A percentile compares a stretch with the other conserved stretches of the same genome.
Conservation (phyloP, 495 filamentous ascomycete species). For the Tuber indicum region DNA sequence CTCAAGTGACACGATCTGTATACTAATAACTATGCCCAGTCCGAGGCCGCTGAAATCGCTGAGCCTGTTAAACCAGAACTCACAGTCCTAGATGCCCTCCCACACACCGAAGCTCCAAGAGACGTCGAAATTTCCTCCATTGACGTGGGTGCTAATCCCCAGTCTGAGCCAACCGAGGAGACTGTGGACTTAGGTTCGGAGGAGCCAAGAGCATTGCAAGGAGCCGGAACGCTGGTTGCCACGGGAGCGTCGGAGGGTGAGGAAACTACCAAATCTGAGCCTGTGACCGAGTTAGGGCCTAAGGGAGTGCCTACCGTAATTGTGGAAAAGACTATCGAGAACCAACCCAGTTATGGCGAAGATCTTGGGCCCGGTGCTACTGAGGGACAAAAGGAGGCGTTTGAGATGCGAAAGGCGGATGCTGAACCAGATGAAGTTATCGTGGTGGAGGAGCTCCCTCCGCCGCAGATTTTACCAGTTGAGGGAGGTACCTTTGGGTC, state of each 20-base stretch:
- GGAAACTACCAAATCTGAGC: neutral
- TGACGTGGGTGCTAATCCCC: neutral
- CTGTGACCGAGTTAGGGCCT: neutral
- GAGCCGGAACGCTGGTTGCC: neutral
- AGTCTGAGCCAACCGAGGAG: neutral
- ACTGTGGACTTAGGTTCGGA: neutral
- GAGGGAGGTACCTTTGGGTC: constrained; percentile 1
- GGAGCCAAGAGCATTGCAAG: neutral
- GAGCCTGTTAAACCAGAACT: neutral
- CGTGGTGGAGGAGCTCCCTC: constrained; percentile 7
- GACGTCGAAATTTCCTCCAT: neutral
- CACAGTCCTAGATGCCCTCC: neutral
- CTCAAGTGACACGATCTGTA: neutral
- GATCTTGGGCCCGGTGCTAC: constrained; percentile 19
- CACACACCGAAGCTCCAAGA: neutral
- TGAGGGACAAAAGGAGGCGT: constrained; percentile 19
- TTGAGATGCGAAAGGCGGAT: constrained; percentile 39
- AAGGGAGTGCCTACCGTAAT: constrained; percentile 4
- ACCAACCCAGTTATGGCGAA: constrained; percentile 23
- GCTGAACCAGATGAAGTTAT: constrained; percentile 20
- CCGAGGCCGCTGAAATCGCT: neutral
- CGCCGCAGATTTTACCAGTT: neutral
- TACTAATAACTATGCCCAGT: neutral
- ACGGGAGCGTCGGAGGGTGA: neutral
- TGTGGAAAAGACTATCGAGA: constrained; percentile 24